Conservation (phyloP, 2,329 filamentous ascomycete genomes). For the Penicillium capsulatum region DNA sequence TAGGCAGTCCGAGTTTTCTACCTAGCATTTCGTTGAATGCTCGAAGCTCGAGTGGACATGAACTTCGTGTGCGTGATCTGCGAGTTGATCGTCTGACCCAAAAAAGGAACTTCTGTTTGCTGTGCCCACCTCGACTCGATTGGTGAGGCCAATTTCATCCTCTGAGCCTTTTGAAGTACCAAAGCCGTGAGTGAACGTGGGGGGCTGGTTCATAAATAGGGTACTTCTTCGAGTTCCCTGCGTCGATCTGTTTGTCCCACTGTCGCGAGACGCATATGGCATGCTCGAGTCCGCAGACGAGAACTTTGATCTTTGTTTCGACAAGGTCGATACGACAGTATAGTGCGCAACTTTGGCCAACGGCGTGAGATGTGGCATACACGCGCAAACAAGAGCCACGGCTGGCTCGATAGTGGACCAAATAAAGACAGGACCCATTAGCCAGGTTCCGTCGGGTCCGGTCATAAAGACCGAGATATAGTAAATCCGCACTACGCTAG, state of each 20-base stretch:
- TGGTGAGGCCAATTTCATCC: slow-evolving; percentile 7
- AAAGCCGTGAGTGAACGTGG: no score
- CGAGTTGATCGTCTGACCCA: no score
- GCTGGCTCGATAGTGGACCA: slow-evolving; percentile 14
- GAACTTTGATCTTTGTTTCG: not conserved
- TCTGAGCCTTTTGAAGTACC: no score
- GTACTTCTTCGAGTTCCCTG: not conserved
- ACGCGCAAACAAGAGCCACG: slow-evolving; percentile 11
- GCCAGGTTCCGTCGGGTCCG: slow-evolving; percentile 3
- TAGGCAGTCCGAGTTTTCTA: no score
- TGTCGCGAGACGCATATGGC: not conserved
- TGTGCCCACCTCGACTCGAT: not conserved
- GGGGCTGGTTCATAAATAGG: not conserved
- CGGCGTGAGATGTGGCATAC: slow-evolving; percentile 13
- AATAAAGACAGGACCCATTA: slow-evolving; percentile 12
- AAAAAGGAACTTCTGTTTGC: no score
- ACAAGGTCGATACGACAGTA: not conserved
- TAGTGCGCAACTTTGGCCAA: slow-evolving; percentile 11
- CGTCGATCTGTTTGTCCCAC: no score
- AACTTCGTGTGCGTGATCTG: no score
- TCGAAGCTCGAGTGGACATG: no score
- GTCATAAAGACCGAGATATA: not conserved
- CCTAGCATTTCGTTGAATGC: no score
- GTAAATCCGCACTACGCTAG: slow-evolving; percentile 4
- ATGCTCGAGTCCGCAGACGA: not conserved